Evolutionary conservation across 768 basidiomycete species (phyloP), one percentile per base, ranked within the genome.

Genomic region (Candolleomyces aberdarensis): DNA sequence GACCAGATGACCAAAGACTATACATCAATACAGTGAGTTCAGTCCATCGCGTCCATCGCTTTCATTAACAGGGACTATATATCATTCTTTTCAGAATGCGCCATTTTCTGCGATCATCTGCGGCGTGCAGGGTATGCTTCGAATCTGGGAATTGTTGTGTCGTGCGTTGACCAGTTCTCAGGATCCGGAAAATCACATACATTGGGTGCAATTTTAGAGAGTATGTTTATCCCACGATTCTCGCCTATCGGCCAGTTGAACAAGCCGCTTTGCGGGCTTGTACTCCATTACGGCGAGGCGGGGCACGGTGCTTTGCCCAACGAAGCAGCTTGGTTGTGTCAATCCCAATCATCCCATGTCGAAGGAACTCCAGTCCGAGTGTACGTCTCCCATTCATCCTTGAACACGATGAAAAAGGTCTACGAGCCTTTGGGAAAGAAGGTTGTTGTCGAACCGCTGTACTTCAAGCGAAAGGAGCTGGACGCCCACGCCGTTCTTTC

Each of bases 181-280:
- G 88, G 89, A 0, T 86, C 88, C 0, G 89, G 89, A 9, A 91
- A 91, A 66, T 89, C 87, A 0, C 89, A 91, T 55, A 89, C 87
- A 0, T 83, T 89, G 1, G 85, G 88, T 0, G 81, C 86, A 0
- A 75, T 91, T 5, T 67, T 91, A 0, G 90, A 91, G 67, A 86
- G 78, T 61, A 87, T 90, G 84, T 74, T 91, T 8, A 81, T 91
- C n/a, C 64, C 85, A 0, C 72, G 75, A 14, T 78, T 80, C 59
- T 65, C 76, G 2, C 64, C 77, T 0, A 81, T 85, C 17, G 89
- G 90, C 0, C 69, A 68, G 0, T 69, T 87, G 8, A 68, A 79
- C 29, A 85, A 83, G 61, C 74, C 87, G 0, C 77, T 91, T 0
- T 76, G 78, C 4, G 89, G 87, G 0, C 75, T 91, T 0, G 84